phyloP scores from a whole-genome alignment of 2,329 filamentous ascomycete species.

The Calonectria naviculata region DNA sequence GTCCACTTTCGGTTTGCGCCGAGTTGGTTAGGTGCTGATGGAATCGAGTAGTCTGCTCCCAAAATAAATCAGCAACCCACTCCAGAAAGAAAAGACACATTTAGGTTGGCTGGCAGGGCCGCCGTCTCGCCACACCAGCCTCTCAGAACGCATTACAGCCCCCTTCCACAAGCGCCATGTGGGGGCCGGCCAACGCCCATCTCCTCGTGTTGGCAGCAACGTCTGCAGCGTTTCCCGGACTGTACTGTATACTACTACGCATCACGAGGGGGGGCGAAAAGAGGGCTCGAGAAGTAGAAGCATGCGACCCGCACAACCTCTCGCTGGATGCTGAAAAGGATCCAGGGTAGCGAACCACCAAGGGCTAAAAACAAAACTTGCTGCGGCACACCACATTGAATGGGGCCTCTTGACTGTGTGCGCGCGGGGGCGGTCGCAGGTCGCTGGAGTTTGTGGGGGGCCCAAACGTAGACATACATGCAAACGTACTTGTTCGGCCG shows the following conservation, averaged over 20 bases:
- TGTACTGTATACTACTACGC: neutral
- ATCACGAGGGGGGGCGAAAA: neutral
- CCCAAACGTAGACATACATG: neutral
- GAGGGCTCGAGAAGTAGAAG: neutral
- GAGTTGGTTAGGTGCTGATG: neutral
- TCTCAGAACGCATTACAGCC: neutral
- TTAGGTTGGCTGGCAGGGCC: neutral
- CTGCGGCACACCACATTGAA: neutral
- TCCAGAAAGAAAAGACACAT: neutral
- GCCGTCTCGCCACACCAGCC: neutral
- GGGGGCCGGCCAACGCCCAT: conserved; percentile 8
- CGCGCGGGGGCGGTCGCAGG: neutral
- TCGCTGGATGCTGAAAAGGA: neutral
- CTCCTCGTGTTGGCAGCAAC: conserved; percentile 13
- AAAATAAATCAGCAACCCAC: neutral
- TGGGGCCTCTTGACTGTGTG: neutral
- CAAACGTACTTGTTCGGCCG: neutral
- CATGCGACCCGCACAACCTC: conserved; percentile 1
- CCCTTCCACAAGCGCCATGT: conserved; percentile 1
- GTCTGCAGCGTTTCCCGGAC: neutral
- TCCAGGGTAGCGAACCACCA: neutral
- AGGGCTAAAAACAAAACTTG: neutral
- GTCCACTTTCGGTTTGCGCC: neutral
- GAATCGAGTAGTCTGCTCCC: neutral
- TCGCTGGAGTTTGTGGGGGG: neutral